Evolutionary conservation across 1,139 yeast genomes (phyloP).

Genomic region (Saccharomyces hybrid): DNA sequence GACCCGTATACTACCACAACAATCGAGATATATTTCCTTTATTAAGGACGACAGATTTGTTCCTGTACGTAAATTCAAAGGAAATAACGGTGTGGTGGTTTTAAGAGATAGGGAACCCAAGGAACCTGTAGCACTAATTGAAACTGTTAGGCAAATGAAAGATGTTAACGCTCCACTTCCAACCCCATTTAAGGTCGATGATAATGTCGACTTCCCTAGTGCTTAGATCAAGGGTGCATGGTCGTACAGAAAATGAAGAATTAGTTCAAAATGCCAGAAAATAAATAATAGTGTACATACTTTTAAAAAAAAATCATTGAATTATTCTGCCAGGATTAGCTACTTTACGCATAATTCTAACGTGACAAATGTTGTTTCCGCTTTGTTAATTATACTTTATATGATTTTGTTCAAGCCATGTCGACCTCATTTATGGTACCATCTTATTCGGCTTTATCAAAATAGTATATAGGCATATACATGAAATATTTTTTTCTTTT

Average conservation of each 20-base stretch:
- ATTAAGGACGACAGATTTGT: conserved; percentile 66
- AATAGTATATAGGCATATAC: background rate
- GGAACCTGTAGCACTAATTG: conserved; percentile 60
- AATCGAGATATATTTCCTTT: conserved; percentile 75
- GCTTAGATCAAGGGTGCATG: background rate
- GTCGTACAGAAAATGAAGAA: background rate
- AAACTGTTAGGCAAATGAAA: conserved; percentile 78
- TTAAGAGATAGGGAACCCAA: conserved; percentile 64
- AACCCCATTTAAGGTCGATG: conserved; percentile 53
- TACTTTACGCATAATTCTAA: background rate
- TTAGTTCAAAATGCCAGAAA: background rate
- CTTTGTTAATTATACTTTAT: background rate
- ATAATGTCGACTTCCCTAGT: conserved; percentile 24
- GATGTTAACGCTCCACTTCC: conserved; percentile 88
- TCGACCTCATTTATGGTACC: background rate
- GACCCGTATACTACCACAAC: conserved; percentile 88
- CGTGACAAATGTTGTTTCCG: background rate
- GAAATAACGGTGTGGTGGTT: conserved; percentile 75
- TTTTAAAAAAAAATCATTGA: background rate
- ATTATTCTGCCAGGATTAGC: background rate
- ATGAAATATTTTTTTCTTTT: background rate
- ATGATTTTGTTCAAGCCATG: background rate
- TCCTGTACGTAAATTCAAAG: conserved; percentile 77
- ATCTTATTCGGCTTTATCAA: background rate
- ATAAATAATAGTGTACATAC: background rate